Conservation (phyloP, 192 early-diverging fungal species). For the Chytriomyces sp. region DNA sequence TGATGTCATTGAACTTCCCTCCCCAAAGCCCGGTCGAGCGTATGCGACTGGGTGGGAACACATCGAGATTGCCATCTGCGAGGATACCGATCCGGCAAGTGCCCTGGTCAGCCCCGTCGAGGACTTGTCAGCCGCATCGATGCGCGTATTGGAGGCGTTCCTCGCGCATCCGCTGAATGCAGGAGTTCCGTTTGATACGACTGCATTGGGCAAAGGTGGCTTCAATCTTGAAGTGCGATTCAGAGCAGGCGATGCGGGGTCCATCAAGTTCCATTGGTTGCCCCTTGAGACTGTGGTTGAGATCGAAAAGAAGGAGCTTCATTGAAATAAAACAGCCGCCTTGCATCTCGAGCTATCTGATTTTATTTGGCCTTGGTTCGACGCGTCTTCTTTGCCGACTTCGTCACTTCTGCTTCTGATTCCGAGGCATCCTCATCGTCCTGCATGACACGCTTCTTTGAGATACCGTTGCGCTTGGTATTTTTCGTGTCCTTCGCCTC, state of each 20-base stretch:
- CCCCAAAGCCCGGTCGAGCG: conserved; percentile 22
- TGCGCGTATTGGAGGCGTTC: neutral
- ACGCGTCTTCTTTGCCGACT: too few relatives aligned
- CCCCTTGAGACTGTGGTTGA: conserved; percentile 23
- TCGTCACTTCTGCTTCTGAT: neutral
- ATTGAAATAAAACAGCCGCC: neutral
- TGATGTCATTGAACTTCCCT: conserved; percentile 20
- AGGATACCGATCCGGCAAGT: neutral
- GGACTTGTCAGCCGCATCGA: neutral
- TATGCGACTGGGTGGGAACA: conserved; percentile 31
- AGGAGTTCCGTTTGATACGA: neutral
- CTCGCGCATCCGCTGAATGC: neutral
- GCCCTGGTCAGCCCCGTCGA: neutral
- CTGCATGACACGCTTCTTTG: too few relatives aligned
- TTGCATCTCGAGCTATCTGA: neutral
- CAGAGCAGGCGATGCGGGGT: neutral
- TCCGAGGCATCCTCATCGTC: too few relatives aligned
- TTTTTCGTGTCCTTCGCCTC: too few relatives aligned
- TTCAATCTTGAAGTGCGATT: conserved; percentile 20
- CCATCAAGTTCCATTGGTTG: conserved; percentile 33
- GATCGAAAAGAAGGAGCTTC: conserved; percentile 1
- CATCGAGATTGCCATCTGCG: conserved; percentile 10
- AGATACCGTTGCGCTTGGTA: too few relatives aligned
- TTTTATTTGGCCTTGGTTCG: too few relatives aligned
- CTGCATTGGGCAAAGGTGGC: conserved; percentile 1